These are phyloP conservation scores for Atkinsonella hypoxylon DNA, from an alignment of 2,329 filamentous ascomycete genomes.

Conservation along the genomic window DNA sequence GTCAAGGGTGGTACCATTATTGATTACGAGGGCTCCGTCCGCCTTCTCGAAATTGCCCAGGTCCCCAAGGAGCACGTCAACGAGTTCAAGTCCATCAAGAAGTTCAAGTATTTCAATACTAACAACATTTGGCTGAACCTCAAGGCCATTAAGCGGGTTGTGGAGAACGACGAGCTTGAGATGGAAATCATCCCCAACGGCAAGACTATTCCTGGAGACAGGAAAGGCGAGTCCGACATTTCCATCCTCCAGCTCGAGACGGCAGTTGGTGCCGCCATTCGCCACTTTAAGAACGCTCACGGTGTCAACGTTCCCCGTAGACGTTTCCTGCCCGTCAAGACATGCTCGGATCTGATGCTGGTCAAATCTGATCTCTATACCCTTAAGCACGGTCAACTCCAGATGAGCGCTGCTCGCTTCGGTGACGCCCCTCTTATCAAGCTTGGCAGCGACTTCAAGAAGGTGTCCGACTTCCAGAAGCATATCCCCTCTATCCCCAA, in stretches of 20 bases:
- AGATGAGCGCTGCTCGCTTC: conserved; percentile 94
- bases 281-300: conserved; percentile 96
- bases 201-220: conserved; percentile 96
- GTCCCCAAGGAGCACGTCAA: conserved; percentile 99
- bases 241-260: conserved; percentile 98
- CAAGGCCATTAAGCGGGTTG: conserved; percentile 93
- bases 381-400: conserved; percentile 92
- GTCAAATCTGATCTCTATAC: conserved; percentile 99
- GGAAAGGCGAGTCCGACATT: conserved; percentile 98
- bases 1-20: conserved; percentile 99
- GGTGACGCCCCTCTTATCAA: conserved; percentile 97
- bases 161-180: conserved; percentile 94
- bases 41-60: conserved; percentile 96
- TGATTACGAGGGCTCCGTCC: conserved; percentile 94
- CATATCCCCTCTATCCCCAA: conserved; percentile 79
- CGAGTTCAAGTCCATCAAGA: conserved; percentile 99
- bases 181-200: conserved; percentile 99
- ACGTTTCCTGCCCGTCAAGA: conserved; percentile 99
- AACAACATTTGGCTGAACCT: conserved; percentile 99
- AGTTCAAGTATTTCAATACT: conserved; percentile 99
- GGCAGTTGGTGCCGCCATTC: conserved; percentile 94
- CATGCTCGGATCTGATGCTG: conserved; percentile 97
- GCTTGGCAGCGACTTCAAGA: conserved; percentile 98
- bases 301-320: conserved; percentile 97
- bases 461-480: conserved; percentile 94